These are phyloP conservation scores for Firmiana major DNA, from an alignment of 345 rosid genomes.

Conservation along the genomic window DNA sequence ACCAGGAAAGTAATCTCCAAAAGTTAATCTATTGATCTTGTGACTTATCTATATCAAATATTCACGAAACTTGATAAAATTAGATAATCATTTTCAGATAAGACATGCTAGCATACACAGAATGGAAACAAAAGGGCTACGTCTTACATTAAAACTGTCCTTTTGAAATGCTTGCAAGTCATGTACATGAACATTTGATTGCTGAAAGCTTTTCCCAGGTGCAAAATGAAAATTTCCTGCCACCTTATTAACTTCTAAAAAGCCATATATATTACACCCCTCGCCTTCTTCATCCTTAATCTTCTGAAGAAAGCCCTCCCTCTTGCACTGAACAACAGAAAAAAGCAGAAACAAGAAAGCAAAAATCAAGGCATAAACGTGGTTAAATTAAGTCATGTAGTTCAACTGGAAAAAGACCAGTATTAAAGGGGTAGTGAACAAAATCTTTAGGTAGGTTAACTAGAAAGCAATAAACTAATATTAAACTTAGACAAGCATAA, in stretches of 20 bases:
- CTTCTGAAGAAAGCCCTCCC: conserved; percentile 86
- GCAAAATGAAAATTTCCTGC: conserved; percentile 98
- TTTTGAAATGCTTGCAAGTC: conserved; percentile 81
- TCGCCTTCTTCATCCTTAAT: conserved; percentile 95
- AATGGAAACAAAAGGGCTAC: not conserved
- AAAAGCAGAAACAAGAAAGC: conserved; percentile 3
- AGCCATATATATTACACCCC: conserved; percentile 91
- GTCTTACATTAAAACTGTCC: conserved; percentile 81
- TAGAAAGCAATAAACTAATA: conserved; percentile 2
- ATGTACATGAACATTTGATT: conserved; percentile 77
- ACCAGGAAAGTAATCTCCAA: conserved; percentile 88
- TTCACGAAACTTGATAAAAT: conserved; percentile 7
- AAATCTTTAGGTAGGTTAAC: not conserved
- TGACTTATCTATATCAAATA: conserved; percentile 69
- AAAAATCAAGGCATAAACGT: not conserved
- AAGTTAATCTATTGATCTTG: conserved; percentile 72
- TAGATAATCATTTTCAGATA: not conserved
- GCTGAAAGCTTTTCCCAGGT: conserved; percentile 98
- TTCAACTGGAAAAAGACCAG: not conserved
- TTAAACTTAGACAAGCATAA: not conserved
- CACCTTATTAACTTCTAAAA: conserved; percentile 89
- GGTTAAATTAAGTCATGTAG: not conserved
- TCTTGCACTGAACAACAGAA: conserved; percentile 65
- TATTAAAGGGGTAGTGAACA: not conserved
- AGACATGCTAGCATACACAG: not conserved